Percentiles rank a stretch among this genome's conserved stretches.
phyloP scores from a whole-genome alignment of 2,329 filamentous ascomycete species.

The Fusarium tricinctum region DNA sequence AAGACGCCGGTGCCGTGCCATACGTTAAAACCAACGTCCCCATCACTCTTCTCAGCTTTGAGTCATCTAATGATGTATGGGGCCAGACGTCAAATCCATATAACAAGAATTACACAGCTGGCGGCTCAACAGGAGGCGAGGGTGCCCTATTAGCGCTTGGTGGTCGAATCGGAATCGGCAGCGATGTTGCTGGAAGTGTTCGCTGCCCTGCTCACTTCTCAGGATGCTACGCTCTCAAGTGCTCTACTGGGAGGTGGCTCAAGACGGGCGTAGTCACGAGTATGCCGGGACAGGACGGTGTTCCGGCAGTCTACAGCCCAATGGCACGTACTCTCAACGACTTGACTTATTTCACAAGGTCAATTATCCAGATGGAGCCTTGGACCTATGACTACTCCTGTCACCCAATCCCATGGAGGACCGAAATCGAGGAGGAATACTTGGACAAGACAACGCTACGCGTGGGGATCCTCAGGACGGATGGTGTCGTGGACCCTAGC shows the following conservation, averaged over 20 bases:
- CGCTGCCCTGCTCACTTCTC: conserved; percentile 89
- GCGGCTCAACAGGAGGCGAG: conserved; percentile 91
- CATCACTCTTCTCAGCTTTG: conserved; percentile 87
- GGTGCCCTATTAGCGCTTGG: conserved; percentile 84
- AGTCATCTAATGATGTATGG: conserved; percentile 84
- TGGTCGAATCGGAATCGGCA: conserved; percentile 89
- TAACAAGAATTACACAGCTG: conserved; percentile 85
- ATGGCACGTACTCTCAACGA: conserved; percentile 91
- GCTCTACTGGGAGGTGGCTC: conserved; percentile 91
- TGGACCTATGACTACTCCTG: conserved; percentile 92
- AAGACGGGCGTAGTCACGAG: conserved; percentile 86
- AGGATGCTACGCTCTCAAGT: conserved; percentile 88
- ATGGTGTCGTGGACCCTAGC: conserved; percentile 86
- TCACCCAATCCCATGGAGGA: conserved; percentile 85
- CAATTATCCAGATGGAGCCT: conserved; percentile 83
- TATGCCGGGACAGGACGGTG: conserved; percentile 93
- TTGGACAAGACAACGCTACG: conserved; percentile 54
- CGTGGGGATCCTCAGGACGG: conserved; percentile 82
- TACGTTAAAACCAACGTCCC: conserved; percentile 95
- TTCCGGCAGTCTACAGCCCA: conserved; percentile 89
- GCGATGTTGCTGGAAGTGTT: conserved; percentile 91
- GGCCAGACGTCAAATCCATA: conserved; percentile 87
- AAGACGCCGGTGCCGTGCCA: conserved; percentile 88
- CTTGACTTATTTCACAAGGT: conserved; percentile 84
- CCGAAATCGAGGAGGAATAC: conserved; percentile 71